phyloP scores from a whole-genome alignment of 345 rosid genomes.

The Eucalyptus microcorys region DNA sequence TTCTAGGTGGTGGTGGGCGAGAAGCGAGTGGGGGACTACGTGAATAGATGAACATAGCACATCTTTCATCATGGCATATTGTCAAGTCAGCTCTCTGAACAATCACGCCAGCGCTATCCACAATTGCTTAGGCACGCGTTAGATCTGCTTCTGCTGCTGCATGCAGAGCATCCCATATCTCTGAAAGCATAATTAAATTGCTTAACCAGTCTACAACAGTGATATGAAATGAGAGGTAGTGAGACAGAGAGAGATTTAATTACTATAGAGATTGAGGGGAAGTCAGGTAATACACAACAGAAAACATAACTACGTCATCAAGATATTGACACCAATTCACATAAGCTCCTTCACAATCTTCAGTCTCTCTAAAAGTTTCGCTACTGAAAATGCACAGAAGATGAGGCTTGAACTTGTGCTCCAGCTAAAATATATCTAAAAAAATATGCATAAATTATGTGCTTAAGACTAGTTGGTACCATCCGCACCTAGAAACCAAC shows the following conservation, averaged over 20 bases:
- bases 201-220: neutral
- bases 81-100: slow-evolving; percentile 64
- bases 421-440: neutral
- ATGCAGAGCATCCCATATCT: slow-evolving; percentile 47
- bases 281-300: neutral
- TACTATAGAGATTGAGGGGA: too few species aligned
- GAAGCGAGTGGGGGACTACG: neutral
- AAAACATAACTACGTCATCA: neutral
- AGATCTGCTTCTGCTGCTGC: slow-evolving; percentile 63
- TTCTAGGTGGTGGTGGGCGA: neutral
- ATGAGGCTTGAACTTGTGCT: neutral
- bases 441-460: too few species aligned
- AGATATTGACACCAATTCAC: neutral
- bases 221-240: neutral
- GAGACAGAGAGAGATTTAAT: too few species aligned
- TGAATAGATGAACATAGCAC: slow-evolving; percentile 5
- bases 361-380: neutral
- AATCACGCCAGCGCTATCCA: slow-evolving; percentile 75
- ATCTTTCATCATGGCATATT: slow-evolving; percentile 77
- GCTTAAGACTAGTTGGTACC: too few species aligned
- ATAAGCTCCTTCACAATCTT: neutral
- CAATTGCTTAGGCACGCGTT: slow-evolving; percentile 50
- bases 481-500: too few species aligned
- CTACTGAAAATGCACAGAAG: neutral
- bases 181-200: too few species aligned